Evolutionary conservation across 371 early-diverging fungal genomes (phyloP).

Genomic region (Lichtheimia ornata): DNA sequence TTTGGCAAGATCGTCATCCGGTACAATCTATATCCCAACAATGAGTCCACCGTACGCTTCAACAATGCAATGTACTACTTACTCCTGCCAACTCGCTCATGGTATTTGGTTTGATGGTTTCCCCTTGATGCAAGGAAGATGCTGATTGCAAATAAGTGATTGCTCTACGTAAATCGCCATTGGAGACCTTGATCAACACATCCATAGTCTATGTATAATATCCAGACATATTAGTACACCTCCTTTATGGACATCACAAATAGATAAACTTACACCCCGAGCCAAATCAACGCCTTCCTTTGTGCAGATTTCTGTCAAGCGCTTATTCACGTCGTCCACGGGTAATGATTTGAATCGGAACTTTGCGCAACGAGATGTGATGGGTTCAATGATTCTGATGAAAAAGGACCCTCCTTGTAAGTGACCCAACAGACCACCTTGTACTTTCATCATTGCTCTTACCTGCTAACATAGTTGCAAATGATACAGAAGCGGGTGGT

Average conservation of each 20-base stretch:
- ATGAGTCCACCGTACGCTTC: not conserved
- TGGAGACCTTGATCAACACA: conserved; percentile 74
- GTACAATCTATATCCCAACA: conserved; percentile 47
- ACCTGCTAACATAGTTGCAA: conserved; percentile 95
- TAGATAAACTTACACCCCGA: conserved; percentile 32
- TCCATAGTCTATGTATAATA: conserved; percentile 69
- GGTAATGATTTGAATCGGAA: conserved; percentile 91
- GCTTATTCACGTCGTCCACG: conserved; percentile 46
- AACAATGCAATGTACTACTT: conserved; percentile 5
- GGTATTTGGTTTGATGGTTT: conserved; percentile 51
- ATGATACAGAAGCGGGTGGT: conserved; percentile 98
- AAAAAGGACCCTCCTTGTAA: no score
- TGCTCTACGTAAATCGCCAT: conserved; percentile 92
- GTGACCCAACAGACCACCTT: not conserved
- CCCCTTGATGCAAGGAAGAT: conserved; percentile 54
- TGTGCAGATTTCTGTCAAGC: conserved; percentile 67
- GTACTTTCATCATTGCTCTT: conserved; percentile 8
- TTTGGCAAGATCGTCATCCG: conserved; percentile 57
- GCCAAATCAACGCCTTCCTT: conserved; percentile 66
- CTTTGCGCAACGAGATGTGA: conserved; percentile 95
- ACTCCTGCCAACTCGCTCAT: conserved; percentile 89
- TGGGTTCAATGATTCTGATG: conserved; percentile 91
- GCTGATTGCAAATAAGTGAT: conserved; percentile 93
- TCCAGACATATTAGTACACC: not conserved
- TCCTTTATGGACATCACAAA: not conserved